Base-by-base conservation (phyloP, 805 yeast genomes). In the Metschnikowia noctiluminum region DNA sequence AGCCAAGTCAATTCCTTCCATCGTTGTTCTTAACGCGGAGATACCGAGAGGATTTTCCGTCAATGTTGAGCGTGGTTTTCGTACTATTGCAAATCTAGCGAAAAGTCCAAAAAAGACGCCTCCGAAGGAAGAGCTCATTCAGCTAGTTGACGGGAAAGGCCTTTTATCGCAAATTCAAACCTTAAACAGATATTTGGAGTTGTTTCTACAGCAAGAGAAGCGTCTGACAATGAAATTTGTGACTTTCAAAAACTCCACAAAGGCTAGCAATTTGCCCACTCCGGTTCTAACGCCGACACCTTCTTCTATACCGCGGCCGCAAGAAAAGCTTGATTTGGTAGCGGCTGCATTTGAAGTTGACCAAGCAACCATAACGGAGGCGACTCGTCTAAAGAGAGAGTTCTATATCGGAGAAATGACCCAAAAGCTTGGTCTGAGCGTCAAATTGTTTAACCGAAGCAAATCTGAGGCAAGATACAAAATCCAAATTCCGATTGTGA, bases 1-100 rank as follows among this genome's bases (percentile, higher is more conserved):
- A 14, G 58, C 59, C n/a, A 64, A 59, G 15, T 62, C 65, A 3
- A 52, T 60, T 14, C 87, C 89, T 1, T 65, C 74, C 13, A 71
- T 85, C 4, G 66, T 72, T 34, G 85, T 87, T 7, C 69, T 81
- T 45, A 85, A 85, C 64, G 76, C 77, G 32, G 88, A 84, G 31
- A 82, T 86, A 12, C 89, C 92, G 1, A 69, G 81, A 49, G 92
- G 91, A 0, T 82, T 67, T 60, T 78, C 87, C 12, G 69, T 77
- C 12, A 85, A 85, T 55, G 70, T 86, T n/a, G 92, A 86, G 58
- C 55, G 63, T 6, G 92, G 90, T 7, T 87, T 82, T 62, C 66
- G 66, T 38, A 62, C 66, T 40, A 80, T 82, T 16, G 77, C 70
- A 13, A 45, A 50, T 45, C 36, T 65, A 54, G 34, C 53, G 15